These are phyloP conservation scores for Xylaria sp. DNA, from an alignment of 2,329 filamentous ascomycete species.

Conservation along the genomic window DNA sequence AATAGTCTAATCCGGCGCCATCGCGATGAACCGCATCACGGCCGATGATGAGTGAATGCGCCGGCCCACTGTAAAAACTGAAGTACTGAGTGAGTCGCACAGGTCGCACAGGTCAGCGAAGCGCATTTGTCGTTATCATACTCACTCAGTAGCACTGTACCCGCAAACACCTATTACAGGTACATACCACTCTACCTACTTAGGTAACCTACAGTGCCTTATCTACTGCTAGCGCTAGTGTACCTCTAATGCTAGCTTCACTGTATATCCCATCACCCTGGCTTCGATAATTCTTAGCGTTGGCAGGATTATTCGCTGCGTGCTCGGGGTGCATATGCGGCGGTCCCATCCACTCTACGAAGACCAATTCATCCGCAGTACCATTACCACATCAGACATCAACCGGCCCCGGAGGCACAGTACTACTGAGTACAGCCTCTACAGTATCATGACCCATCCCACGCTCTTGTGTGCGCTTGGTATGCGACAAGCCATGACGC, in stretches of 20 bases:
- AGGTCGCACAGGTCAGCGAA: no score
- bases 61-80: not conserved
- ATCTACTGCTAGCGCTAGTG: no score
- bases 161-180: no score
- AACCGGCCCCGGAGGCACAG: not conserved
- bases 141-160: no score
- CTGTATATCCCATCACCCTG: not conserved
- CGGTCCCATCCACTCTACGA: not conserved
- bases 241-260: no score
- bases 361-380: not conserved
- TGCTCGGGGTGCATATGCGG: not conserved
- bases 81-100: not conserved
- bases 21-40: not conserved
- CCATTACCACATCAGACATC: not conserved
- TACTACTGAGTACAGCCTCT: not conserved
- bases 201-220: not conserved
- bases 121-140: no score
- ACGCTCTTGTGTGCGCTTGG: not conserved
- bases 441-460: conserved; percentile 1
- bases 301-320: not conserved
- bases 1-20: not conserved
- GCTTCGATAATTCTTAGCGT: not conserved
- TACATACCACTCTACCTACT: not conserved
- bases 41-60: not conserved
- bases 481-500: conserved; percentile 17